Percentiles rank a stretch among this genome's conserved stretches.
Conservation (phyloP, 331 rosid species). For the Malus hybrid region DNA sequence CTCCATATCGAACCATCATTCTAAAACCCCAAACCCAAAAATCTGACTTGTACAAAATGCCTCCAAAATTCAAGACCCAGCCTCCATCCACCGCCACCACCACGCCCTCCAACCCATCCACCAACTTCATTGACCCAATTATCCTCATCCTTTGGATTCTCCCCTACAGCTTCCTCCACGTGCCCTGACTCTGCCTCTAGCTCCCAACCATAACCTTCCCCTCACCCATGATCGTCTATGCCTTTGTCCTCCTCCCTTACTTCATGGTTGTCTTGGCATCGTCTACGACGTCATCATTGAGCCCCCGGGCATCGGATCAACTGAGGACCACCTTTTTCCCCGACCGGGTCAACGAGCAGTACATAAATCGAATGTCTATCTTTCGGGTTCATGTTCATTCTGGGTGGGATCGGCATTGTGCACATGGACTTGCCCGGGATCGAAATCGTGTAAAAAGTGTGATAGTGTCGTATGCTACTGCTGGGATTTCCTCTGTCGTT, state of each 20-base stretch:
- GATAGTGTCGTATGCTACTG: slow-evolving; percentile 71
- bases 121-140: slow-evolving; percentile 57
- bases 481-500: slow-evolving; percentile 56
- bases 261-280: slow-evolving; percentile 89
- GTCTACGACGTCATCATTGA: slow-evolving; percentile 91
- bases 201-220: slow-evolving; percentile 46
- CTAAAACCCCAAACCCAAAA: not conserved
- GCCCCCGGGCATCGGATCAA: slow-evolving; percentile 95
- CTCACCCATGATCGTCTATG: slow-evolving; percentile 61
- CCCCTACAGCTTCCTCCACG: slow-evolving; percentile 73
- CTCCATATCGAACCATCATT: not conserved
- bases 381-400: slow-evolving; percentile 85
- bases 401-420: slow-evolving; percentile 73
- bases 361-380: slow-evolving; percentile 86
- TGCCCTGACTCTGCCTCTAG: slow-evolving; percentile 62
- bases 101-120: slow-evolving; percentile 13
- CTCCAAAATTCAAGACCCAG: slow-evolving; percentile 44
- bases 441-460: slow-evolving; percentile 65
- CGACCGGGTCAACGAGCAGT: slow-evolving; percentile 91
- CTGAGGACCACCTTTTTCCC: slow-evolving; percentile 58
- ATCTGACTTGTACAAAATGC: slow-evolving; percentile 29
- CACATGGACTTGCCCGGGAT: slow-evolving; percentile 79
- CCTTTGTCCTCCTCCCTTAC: slow-evolving; percentile 82
- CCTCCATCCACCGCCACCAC: not conserved
- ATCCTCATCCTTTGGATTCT: slow-evolving; percentile 46